Evolutionary conservation across 768 basidiomycete genomes (phyloP).

Genomic region (Lactarius sp.): DNA sequence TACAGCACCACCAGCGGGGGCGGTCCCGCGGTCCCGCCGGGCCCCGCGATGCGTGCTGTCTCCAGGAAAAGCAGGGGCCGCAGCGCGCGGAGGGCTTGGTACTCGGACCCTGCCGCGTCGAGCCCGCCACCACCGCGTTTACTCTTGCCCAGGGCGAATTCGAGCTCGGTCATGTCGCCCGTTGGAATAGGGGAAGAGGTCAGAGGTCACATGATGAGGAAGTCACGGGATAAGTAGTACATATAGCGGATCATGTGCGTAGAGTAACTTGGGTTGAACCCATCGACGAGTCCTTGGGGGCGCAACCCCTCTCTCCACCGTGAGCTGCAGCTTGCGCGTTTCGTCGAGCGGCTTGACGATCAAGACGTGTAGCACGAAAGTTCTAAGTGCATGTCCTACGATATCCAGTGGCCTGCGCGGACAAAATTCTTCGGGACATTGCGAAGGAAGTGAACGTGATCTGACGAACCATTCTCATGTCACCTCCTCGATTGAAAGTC

Average conservation of each 20-base stretch:
- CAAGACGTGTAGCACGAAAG: slow-evolving; percentile 88
- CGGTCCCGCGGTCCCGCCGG: slow-evolving; percentile 64
- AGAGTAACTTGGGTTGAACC: no score
- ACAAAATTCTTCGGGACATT: neutral
- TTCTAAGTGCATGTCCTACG: slow-evolving; percentile 73
- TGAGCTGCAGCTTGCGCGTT: slow-evolving; percentile 88
- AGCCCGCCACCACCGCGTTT: slow-evolving; percentile 58
- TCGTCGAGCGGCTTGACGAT: slow-evolving; percentile 90
- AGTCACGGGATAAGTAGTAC: no score
- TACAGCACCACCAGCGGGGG: slow-evolving; percentile 90
- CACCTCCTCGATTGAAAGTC: slow-evolving; percentile 68
- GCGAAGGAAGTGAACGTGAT: neutral
- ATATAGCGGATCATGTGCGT: no score
- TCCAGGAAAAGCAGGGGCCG: slow-evolving; percentile 89
- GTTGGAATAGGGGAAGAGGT: no score
- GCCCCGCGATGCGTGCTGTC: slow-evolving; percentile 58
- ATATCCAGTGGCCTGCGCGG: slow-evolving; percentile 38
- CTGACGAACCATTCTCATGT: slow-evolving; percentile 63
- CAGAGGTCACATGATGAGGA: no score
- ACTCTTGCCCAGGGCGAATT: slow-evolving; percentile 75
- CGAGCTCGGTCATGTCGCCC: slow-evolving; percentile 93
- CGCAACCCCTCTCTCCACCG: no score
- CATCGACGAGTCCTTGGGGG: no score
- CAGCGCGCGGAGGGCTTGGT: slow-evolving; percentile 78
- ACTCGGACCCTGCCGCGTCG: slow-evolving; percentile 83